phyloP scores from a whole-genome alignment of 164 flowering plant species.

The Sedum album region DNA sequence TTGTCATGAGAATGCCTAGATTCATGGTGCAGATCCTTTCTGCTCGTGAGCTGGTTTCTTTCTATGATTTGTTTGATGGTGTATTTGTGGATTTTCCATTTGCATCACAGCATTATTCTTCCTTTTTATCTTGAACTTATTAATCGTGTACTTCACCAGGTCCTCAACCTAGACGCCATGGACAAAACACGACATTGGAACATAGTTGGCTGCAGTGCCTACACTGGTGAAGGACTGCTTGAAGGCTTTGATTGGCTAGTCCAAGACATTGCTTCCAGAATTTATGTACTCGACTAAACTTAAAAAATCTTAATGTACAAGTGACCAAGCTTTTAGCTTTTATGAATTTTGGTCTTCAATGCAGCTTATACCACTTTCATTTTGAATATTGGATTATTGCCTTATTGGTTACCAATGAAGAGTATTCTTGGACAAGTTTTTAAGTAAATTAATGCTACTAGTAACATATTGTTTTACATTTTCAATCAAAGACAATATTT shows the following conservation, averaged over 20 bases:
- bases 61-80: not conserved
- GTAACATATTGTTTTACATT: too few species aligned
- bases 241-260: constrained; percentile 98
- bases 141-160: constrained; percentile 29
- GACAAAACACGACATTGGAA: constrained; percentile 91
- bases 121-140: not conserved
- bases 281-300: constrained; percentile 70
- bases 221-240: constrained; percentile 89
- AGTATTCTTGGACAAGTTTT: too few species aligned
- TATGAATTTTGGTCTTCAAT: not conserved
- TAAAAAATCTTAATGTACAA: not conserved
- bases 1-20: not conserved
- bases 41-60: not conserved
- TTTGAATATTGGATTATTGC: too few species aligned
- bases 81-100: not conserved
- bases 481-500: too few species aligned
- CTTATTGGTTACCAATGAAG: too few species aligned
- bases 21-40: not conserved
- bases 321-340: not conserved
- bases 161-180: constrained; percentile 80
- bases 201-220: constrained; percentile 91
- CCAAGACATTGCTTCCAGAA: constrained; percentile 89
- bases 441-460: too few species aligned
- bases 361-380: too few species aligned
- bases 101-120: not conserved